Conservation (phyloP, 805 yeast species). For the Myxozyma neotropica region DNA sequence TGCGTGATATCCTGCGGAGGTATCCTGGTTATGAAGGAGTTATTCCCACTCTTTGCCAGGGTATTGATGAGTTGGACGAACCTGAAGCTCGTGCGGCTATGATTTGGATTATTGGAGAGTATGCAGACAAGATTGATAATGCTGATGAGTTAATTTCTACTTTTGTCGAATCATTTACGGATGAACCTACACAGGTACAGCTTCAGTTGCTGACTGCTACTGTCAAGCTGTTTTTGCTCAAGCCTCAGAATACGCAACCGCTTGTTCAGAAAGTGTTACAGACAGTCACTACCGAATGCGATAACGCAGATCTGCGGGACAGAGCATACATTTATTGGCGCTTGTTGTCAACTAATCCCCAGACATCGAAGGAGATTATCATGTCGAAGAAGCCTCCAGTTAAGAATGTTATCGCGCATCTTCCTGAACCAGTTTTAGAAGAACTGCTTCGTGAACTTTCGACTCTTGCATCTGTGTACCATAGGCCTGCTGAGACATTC, state of each 20-base stretch:
- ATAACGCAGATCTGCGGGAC: slow-evolving; percentile 86
- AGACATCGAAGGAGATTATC: slow-evolving; percentile 66
- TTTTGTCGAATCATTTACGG: slow-evolving; percentile 54
- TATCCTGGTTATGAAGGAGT: slow-evolving; percentile 65
- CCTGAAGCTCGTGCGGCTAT: slow-evolving; percentile 77
- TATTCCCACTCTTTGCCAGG: slow-evolving; percentile 49
- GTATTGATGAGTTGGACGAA: slow-evolving; percentile 66
- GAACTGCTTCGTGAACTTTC: slow-evolving; percentile 75
- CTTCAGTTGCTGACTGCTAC: slow-evolving; percentile 73
- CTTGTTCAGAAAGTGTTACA: slow-evolving; percentile 80
- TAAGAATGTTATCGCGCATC: slow-evolving; percentile 67
- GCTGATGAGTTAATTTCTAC: slow-evolving; percentile 46
- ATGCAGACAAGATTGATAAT: slow-evolving; percentile 54
- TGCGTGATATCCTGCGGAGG: slow-evolving; percentile 47
- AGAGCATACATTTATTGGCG: slow-evolving; percentile 90
- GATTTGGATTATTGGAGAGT: slow-evolving; percentile 85
- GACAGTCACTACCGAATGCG: slow-evolving; percentile 71
- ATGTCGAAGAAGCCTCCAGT: slow-evolving; percentile 69
- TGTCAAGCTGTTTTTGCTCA: slow-evolving; percentile 67
- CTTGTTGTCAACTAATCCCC: slow-evolving; percentile 74
- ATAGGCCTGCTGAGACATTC: slow-evolving; percentile 73
- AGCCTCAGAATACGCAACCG: slow-evolving; percentile 59
- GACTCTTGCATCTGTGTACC: slow-evolving; percentile 85
- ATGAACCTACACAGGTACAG: slow-evolving; percentile 78
- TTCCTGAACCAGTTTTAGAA: slow-evolving; percentile 68